Evolutionary conservation across 2,329 filamentous ascomycete genomes (phyloP).

Genomic region (Podosphaera fusca): DNA sequence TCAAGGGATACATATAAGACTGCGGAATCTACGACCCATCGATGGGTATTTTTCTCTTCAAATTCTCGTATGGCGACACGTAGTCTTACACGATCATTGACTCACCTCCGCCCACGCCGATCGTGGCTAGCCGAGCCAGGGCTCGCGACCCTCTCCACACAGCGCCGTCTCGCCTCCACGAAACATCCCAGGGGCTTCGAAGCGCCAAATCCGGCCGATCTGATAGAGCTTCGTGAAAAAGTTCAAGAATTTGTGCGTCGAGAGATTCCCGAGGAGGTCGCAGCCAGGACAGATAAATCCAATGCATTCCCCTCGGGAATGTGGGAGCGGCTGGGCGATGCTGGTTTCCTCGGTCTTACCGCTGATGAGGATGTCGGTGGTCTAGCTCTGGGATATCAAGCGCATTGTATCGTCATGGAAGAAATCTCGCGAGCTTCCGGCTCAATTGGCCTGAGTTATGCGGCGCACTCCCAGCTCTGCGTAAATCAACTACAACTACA

Average conservation of each 20-base stretch:
- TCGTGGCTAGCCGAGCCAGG: conserved; percentile 7
- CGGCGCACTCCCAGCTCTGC: conserved; percentile 86
- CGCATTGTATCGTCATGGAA: conserved; percentile 87
- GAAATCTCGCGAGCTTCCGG: conserved; percentile 73
- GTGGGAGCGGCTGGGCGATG: conserved; percentile 85
- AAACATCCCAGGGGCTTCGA: conserved; percentile 44
- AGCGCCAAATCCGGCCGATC: conserved; percentile 26
- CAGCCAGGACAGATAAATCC: conserved; percentile 55
- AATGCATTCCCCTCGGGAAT: conserved; percentile 80
- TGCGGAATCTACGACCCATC: too few relatives aligned
- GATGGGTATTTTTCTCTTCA: background rate
- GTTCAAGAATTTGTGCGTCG: conserved; percentile 61
- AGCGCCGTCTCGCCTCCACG: conserved; percentile 30
- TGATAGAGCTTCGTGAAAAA: conserved; percentile 27
- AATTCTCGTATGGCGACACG: conserved; percentile 10
- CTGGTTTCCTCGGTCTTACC: conserved; percentile 78
- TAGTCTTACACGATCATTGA: conserved; percentile 9
- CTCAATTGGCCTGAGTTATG: conserved; percentile 74
- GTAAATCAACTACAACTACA: conserved; percentile 93
- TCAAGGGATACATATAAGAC: background rate
- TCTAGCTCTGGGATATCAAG: conserved; percentile 81
- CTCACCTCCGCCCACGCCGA: conserved; percentile 7
- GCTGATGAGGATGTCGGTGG: conserved; percentile 84
- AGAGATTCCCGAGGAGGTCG: conserved; percentile 68
- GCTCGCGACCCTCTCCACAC: conserved; percentile 11